Evolutionary conservation across 441 rosid genomes (phyloP).

Genomic region (Croton laevigatus): DNA sequence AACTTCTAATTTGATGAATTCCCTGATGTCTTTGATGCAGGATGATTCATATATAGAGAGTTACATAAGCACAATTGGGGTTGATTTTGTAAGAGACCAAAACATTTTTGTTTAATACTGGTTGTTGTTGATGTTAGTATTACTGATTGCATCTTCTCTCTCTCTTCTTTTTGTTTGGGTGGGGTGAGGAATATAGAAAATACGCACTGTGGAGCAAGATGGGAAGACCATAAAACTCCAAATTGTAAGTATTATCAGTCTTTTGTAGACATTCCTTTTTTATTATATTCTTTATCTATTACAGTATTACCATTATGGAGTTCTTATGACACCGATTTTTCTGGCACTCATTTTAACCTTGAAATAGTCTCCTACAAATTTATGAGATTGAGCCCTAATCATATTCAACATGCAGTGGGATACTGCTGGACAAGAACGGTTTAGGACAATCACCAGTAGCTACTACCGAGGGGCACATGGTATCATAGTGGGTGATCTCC

Average conservation of each 20-base stretch:
- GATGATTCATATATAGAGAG: constrained; percentile 85
- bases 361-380: background rate
- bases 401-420: constrained; percentile 43
- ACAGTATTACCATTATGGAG: background rate
- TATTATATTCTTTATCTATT: background rate
- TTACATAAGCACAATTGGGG: constrained; percentile 86
- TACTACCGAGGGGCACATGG: constrained; percentile 69
- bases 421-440: constrained; percentile 71
- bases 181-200: constrained; percentile 37
- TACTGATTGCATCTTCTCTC: background rate
- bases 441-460: constrained; percentile 63
- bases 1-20: background rate
- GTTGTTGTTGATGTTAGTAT: background rate
- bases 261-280: background rate
- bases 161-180: background rate
- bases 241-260: background rate
- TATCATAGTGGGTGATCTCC: constrained; percentile 37
- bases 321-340: background rate
- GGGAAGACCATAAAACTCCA: constrained; percentile 44
- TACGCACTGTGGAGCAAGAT: constrained; percentile 64
- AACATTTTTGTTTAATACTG: background rate
- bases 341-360: background rate
- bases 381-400: background rate
- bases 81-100: constrained; percentile 63
- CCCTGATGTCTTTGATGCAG: constrained; percentile 30